Evolutionary conservation across 306 rosid species (phyloP), one percentile per base, ranked within the genome.

Genomic region (Ceratonia siliqua): DNA sequence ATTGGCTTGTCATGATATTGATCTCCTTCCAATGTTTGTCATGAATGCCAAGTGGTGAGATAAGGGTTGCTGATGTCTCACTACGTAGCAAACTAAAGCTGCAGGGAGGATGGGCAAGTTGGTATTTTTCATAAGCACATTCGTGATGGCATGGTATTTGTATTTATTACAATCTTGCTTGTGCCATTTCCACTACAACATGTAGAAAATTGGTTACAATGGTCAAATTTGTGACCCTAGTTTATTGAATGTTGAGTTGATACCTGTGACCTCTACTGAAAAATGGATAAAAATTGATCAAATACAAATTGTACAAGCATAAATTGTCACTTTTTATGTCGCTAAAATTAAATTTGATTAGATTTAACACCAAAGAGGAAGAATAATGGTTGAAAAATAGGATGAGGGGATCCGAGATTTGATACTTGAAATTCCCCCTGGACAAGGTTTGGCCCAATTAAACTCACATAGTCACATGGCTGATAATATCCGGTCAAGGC

Each of bases 1-100:
- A 79, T 83, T 79, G 75, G 72, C 63, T 62, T 17, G 77, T 13
- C 32, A n/a, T 74, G 76, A 55, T 33, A 32, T 59, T 43, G 25
- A 5, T 57, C 21, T 36, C 64, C 8, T 35, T 8, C 25, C 49
- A 9, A 5, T 15, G 53, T 46, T 46, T 15, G 52, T 33, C 67
- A 33, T 33, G 67, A 17, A 59, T 21, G 15, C 15, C 66, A 17
- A 59, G 41, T 35, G 18, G 18, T 58, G 22, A 5, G 42, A 55
- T 49, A 73, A 41, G 75, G 18, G 35, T 30, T 20, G 67, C 48
- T 28, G 65, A 73, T 57, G 27, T 67, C 41, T 67, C 57, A 57
- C 75, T 57, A 38, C n/a, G n/a, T n/a, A 4, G 21, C 72, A 14
- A 28, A 61, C 70, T 59, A 41, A 46, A 79, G 39, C 52, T 57